These are phyloP conservation scores for Mycena olivaceomarginata DNA, from an alignment of 768 basidiomycete species.

Conservation along the genomic window DNA sequence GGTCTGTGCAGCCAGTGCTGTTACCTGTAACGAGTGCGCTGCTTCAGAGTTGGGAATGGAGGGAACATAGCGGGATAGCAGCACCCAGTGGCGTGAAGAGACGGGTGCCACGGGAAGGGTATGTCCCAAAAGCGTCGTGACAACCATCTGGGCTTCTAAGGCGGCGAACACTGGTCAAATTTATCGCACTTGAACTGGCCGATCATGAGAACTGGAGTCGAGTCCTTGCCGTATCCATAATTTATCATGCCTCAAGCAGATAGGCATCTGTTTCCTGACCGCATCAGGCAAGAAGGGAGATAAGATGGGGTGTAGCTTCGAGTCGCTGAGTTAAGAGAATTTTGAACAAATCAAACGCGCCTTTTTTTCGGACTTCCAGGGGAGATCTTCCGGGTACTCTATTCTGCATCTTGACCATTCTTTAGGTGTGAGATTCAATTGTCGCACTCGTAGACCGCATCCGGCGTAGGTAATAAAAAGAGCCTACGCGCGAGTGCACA, in stretches of 20 bases:
- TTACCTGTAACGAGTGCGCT: neutral
- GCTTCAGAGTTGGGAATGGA: neutral
- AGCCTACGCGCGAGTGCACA: neutral
- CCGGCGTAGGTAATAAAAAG: neutral
- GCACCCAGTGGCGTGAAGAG: neutral
- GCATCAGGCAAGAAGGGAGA: neutral
- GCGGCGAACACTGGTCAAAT: neutral
- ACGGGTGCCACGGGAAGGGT: neutral
- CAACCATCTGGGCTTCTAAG: constrained; percentile 2
- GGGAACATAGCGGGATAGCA: constrained; percentile 1
- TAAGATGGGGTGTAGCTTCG: neutral
- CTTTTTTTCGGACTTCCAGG: neutral
- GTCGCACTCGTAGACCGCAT: neutral
- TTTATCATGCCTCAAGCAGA: neutral
- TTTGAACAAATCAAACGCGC: constrained; percentile 8
- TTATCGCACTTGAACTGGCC: constrained; percentile 1
- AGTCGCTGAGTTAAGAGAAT: neutral
- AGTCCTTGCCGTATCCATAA: neutral
- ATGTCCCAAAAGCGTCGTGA: neutral
- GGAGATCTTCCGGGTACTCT: neutral
- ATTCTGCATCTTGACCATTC: constrained; percentile 5
- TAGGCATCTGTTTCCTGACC: neutral
- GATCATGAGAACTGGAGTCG: constrained; percentile 9
- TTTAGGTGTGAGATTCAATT: neutral
- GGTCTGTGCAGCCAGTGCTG: neutral